phyloP scores from a whole-genome alignment of 176 grass and related monocot species.

The Tillandsia fasciculata region DNA sequence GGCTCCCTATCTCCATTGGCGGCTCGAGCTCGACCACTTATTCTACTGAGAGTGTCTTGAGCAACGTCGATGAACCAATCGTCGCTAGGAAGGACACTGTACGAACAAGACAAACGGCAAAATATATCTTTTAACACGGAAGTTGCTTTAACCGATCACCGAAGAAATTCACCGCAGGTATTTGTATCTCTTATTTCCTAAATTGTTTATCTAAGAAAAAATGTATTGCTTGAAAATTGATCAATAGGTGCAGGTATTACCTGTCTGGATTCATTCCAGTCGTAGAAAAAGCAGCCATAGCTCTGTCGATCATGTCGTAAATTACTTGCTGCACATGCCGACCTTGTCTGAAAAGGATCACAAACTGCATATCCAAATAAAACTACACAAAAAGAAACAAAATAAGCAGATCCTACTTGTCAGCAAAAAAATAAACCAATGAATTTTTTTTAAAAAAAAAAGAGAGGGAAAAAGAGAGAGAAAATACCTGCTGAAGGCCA shows the following conservation, averaged over 20 bases:
- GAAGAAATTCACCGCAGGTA: too few relatives aligned
- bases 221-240: too few relatives aligned
- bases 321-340: slow-evolving; percentile 88
- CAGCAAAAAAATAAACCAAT: slow-evolving; percentile 6
- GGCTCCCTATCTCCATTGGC: slow-evolving; percentile 72
- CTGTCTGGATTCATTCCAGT: slow-evolving; percentile 86
- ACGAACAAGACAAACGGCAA: slow-evolving; percentile 2
- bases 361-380: slow-evolving; percentile 97
- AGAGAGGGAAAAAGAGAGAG: not conserved
- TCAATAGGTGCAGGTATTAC: slow-evolving; percentile 17
- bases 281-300: slow-evolving; percentile 82
- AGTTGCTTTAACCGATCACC: too few relatives aligned
- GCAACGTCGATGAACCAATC: slow-evolving; percentile 86
- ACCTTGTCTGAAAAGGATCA: slow-evolving; percentile 81
- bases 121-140: not conserved
- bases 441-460: too few relatives aligned
- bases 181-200: too few relatives aligned
- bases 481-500: slow-evolving; percentile 64
- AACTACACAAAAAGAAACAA: slow-evolving; percentile 43
- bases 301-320: slow-evolving; percentile 73
- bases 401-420: slow-evolving; percentile 2
- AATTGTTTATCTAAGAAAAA: too few relatives aligned
- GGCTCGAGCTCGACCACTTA: slow-evolving; percentile 52
- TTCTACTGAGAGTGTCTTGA: slow-evolving; percentile 57
- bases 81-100: slow-evolving; percentile 58